Evolutionary conservation across 495 filamentous ascomycete species (phyloP), one percentile per base, ranked within the genome.

Genomic region (Penicillium soppii): DNA sequence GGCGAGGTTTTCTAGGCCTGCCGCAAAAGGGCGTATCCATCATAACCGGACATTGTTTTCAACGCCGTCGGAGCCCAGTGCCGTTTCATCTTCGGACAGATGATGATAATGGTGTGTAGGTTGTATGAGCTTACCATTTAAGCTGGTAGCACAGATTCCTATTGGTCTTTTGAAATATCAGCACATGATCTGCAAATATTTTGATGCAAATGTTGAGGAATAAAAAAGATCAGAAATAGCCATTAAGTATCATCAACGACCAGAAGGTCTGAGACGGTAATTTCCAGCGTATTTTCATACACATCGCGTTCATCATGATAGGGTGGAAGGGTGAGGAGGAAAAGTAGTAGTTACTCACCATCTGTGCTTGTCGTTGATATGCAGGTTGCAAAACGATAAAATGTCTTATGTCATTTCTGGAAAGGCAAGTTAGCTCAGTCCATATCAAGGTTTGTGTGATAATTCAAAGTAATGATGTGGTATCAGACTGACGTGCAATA

Each of bases 1-100:
- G 92, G 90, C 91, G 82, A 96, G 92, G 94, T 96, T 98, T 98
- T 96, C 92, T 96, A 97, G 90, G 94, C 92, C 92, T 95, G 90
- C 90, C 92, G 68, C 90, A 89, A 90, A 79, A 82, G 47, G 91
- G 90, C 90, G 76, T 94, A 74, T 96, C 90, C 84, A 76, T 91
- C 89, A 91, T 77, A 72, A 74, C 72, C 73, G 73, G 58, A 67
- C 68, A 67, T 72, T 68, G 61, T 75, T 59, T 57, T 61, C 53
- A 62, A 70, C 66, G 77, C 72, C 74, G 72, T 97, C 92, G 90
- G 92, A 96, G 94, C 95, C 94, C 94, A 98, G 94, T 98, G 94
- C 92, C 92, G 80, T 79, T 90, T 95, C 92, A 97, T 98, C 92
- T 90, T 87, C 59, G 72, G 65, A 69, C 50, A 49, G 38, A 25